phyloP scores from a whole-genome alignment of 2,329 filamentous ascomycete species.

The Cordyceps tenuipes region DNA sequence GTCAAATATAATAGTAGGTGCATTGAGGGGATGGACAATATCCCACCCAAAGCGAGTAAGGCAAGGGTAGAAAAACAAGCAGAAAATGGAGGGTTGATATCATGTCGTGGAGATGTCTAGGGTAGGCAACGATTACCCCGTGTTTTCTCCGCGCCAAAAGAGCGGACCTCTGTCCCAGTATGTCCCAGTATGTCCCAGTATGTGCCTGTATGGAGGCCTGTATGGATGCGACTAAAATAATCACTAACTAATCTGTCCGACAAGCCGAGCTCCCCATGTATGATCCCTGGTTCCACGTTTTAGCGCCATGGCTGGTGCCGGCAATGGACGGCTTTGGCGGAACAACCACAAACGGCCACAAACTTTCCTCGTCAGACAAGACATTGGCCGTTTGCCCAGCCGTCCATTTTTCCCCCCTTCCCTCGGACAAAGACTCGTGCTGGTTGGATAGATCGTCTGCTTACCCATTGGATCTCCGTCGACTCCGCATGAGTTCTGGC shows the following conservation, averaged over 20 bases:
- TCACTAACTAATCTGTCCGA: too few relatives aligned
- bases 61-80: background rate
- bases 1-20: too few relatives aligned
- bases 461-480: background rate
- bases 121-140: background rate
- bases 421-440: background rate
- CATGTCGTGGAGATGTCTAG: background rate
- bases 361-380: conserved; percentile 12
- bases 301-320: conserved; percentile 15
- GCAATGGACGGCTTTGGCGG: conserved; percentile 29
- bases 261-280: too few relatives aligned
- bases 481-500: too few relatives aligned
- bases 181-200: too few relatives aligned
- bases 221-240: too few relatives aligned
- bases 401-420: background rate
- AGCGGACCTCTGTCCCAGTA: too few relatives aligned
- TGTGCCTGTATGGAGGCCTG: too few relatives aligned
- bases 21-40: too few relatives aligned
- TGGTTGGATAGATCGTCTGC: background rate
- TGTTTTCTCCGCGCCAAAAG: conserved; percentile 1
- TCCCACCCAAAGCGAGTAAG: too few relatives aligned
- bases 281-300: background rate
- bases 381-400: conserved; percentile 3
- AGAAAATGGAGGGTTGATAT: background rate
- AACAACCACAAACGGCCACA: conserved; percentile 19